Evolutionary conservation across 1,284 basidiomycete species (phyloP).

Genomic region (Boletellus sp.): DNA sequence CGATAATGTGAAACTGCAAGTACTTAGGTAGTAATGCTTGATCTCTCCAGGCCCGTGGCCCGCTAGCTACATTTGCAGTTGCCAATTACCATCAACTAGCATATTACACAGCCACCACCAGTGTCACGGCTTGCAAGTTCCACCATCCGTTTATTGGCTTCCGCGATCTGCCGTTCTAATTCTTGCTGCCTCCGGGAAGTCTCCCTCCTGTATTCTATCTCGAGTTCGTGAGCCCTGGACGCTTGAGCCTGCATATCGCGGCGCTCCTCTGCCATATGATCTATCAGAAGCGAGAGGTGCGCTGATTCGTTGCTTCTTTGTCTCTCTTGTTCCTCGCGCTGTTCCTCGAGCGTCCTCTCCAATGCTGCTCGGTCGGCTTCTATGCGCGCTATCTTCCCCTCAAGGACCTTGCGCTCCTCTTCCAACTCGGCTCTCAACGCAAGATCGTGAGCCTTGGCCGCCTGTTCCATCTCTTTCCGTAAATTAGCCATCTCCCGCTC

Average conservation of each 20-base stretch:
- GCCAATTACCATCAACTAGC: background rate
- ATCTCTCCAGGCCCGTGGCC: background rate
- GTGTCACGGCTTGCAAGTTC: background rate
- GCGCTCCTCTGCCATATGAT: background rate
- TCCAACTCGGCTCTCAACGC: conserved; percentile 1
- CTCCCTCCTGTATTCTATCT: background rate
- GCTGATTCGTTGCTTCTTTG: background rate
- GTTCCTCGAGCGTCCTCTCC: background rate
- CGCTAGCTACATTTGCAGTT: background rate
- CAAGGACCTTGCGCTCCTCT: background rate
- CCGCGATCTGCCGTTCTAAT: background rate
- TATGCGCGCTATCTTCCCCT: background rate
- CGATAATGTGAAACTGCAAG: too few species aligned
- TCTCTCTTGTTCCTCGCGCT: background rate
- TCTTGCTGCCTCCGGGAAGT: background rate
- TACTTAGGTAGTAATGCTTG: too few species aligned
- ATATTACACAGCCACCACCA: background rate
- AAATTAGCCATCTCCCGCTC: background rate
- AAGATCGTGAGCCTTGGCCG: background rate
- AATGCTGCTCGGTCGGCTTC: background rate
- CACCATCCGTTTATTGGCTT: background rate
- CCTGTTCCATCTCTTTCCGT: conserved; percentile 1
- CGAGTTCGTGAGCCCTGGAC: background rate
- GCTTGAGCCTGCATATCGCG: background rate
- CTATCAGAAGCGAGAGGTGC: background rate